Base-by-base conservation (phyloP, 2,329 filamentous ascomycete genomes). In the Pestalotiopsis sp. region DNA sequence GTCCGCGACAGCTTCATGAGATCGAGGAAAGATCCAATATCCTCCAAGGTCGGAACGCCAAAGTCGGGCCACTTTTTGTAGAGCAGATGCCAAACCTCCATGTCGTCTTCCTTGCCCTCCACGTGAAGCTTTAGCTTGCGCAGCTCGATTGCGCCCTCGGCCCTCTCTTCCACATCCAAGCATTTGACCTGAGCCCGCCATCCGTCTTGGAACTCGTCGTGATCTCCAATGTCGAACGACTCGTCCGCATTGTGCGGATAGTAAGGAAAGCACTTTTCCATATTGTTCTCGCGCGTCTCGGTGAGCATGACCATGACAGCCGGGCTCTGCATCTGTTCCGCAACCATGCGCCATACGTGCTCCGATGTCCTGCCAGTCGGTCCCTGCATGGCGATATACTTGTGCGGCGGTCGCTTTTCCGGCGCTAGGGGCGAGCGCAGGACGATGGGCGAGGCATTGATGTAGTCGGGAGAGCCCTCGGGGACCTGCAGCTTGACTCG, bases 341-440 rank as follows among this genome's bases (percentile, higher is more conserved):
- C 93, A 45, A 98, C 85, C 96, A 99, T 99, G 77, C 96, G 93
- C 93, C 95, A 99, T 72, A 97, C 93, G 77, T 97, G 94, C 73
- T 91, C 89, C 67, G 92, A 86, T 17, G 92, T 93, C 31, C 89
- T 88, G 69, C 86, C 81, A 76, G 95, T 97, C 5, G 96, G 96
- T 0, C 96, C 96, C 82, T 97, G 94, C 79, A 97, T 98, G 66
- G 95, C 96, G 74, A 99, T 97, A 80, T 97, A 98, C 67, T 87
- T 82, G 62, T 87, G 81, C 2, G 83, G 79, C 1, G 83, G 81
- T 9, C 78, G 77, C 12, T 73, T 69, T 3, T 74, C 71, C 0
- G 78, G 77, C 66, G 81, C 78, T 13, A 82, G 76, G 2, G 80
- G 78, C 1, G 86, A 83, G 65, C 83, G 73, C 13, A 94, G 81